Evolutionary conservation across 441 rosid species (phyloP), one percentile per base, ranked within the genome.

Genomic region (Kokia cookei): DNA sequence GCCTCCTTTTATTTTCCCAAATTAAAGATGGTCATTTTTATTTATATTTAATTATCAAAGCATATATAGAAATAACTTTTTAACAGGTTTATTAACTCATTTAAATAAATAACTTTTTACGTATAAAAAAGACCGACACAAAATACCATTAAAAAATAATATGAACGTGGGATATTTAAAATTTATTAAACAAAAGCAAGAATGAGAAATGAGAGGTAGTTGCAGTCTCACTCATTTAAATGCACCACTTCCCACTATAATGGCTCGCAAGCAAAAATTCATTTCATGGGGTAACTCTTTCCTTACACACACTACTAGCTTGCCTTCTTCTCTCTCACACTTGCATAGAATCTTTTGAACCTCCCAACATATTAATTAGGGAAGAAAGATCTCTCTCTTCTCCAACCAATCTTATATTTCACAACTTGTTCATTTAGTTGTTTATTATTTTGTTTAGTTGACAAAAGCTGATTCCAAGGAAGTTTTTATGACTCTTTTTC

Each of bases 181-280:
- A 32, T 4, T 4, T 5, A 32, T 32, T 32, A 32, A 32, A 32
- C 4, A 5, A 32, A 19, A 19, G 22, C 22, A 19, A 32, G 1
- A 32, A 6, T 5, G 37, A 32, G 37, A 32, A 6, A 32, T 32
- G 6, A 1, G 69, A 55, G 81, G 82, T 68, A 48, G 83, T 68
- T 79, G 83, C 73, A 77, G 27, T 69, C 62, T 77, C 81, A 8
- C 43, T 24, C 79, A 65, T 76, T 81, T 82, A 78, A 81, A 72
- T 74, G 85, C 81, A 50, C 64, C 43, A 53, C 15, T 10, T 8
- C 54, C 62, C 62, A 27, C 58, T 59, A 14, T 58, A 43, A 74
- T 78, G 74, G 76, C 77, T 47, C 60, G 78, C 82, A 75, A 78
- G 87, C 89, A 84, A 78, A 85, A 89, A 85, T 87, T 87, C 91